phyloP scores from a whole-genome alignment of 2,329 filamentous ascomycete genomes.

The Pseudocercospora cruenta region DNA sequence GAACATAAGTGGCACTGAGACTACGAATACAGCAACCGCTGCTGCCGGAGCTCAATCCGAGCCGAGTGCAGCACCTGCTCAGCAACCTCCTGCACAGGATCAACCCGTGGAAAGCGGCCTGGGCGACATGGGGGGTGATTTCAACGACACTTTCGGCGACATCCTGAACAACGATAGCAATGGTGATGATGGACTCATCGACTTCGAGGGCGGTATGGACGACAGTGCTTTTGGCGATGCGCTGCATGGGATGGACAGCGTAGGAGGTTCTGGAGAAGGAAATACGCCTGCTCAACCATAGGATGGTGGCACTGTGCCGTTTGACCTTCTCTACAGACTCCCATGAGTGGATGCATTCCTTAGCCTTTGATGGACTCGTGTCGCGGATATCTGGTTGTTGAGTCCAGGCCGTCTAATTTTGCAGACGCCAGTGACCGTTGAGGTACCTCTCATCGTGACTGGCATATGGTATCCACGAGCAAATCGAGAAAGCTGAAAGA shows the following conservation, averaged over 20 bases:
- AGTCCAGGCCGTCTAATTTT: not conserved
- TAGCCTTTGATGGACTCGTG: not conserved
- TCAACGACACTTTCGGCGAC: slow-evolving; percentile 36
- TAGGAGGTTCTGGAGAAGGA: slow-evolving; percentile 14
- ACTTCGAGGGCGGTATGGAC: slow-evolving; percentile 58
- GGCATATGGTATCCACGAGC: not conserved
- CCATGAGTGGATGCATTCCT: not conserved
- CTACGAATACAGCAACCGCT: not conserved
- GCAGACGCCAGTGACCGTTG: too few relatives aligned
- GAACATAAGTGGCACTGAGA: not conserved
- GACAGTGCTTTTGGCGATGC: slow-evolving; percentile 84
- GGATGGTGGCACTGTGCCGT: not conserved
- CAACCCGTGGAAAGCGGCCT: slow-evolving; percentile 8
- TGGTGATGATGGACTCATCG: slow-evolving; percentile 50
- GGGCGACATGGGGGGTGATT: slow-evolving; percentile 12
- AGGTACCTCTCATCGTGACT: not conserved
- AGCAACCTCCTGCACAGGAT: not conserved
- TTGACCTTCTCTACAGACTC: not conserved
- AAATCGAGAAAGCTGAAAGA: not conserved
- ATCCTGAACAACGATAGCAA: slow-evolving; percentile 61
- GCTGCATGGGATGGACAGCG: slow-evolving; percentile 64
- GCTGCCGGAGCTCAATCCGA: not conserved
- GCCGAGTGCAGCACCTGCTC: not conserved
- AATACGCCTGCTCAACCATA: slow-evolving; percentile 15
- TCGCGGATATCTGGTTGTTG: not conserved